phyloP scores from a whole-genome alignment of 2,329 filamentous ascomycete species.

The Curvularia verruculosa region DNA sequence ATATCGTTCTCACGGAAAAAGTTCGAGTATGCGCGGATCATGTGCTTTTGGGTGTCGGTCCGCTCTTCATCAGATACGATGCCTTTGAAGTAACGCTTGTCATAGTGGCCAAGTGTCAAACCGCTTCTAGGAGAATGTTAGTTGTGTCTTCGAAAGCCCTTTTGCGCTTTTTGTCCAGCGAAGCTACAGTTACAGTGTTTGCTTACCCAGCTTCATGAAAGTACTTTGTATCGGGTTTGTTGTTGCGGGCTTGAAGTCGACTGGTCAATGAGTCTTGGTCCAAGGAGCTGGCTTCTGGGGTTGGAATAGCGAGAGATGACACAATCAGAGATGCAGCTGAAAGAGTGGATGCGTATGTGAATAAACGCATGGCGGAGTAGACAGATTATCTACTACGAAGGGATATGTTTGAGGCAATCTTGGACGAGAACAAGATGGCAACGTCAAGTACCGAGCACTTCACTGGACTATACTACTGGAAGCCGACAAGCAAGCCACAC shows the following conservation, averaged over 20 bases:
- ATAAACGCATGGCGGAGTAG: constrained; percentile 34
- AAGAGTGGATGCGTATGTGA: constrained; percentile 28
- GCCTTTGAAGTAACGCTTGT: constrained; percentile 71
- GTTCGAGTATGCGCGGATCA: constrained; percentile 75
- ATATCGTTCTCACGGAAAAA: constrained; percentile 68
- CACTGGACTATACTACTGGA: background rate
- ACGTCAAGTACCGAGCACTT: background rate
- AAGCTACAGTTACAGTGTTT: background rate
- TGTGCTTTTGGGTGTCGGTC: constrained; percentile 68
- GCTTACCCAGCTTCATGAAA: constrained; percentile 50
- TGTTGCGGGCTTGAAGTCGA: background rate
- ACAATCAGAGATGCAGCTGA: constrained; percentile 29
- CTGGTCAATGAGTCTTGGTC: background rate
- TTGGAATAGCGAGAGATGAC: constrained; percentile 30
- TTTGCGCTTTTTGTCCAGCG: background rate
- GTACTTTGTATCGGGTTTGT: constrained; percentile 36
- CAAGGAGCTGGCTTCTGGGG: constrained; percentile 1
- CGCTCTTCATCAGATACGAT: constrained; percentile 70
- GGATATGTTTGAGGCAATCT: background rate
- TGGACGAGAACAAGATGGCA: background rate
- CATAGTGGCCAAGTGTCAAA: constrained; percentile 73
- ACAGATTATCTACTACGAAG: background rate
- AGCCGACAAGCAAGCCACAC: background rate
- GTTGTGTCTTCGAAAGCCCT: background rate
- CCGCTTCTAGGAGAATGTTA: constrained; percentile 42